Conservation (phyloP, 345 rosid genomes). For the Sonneratia alba region DNA sequence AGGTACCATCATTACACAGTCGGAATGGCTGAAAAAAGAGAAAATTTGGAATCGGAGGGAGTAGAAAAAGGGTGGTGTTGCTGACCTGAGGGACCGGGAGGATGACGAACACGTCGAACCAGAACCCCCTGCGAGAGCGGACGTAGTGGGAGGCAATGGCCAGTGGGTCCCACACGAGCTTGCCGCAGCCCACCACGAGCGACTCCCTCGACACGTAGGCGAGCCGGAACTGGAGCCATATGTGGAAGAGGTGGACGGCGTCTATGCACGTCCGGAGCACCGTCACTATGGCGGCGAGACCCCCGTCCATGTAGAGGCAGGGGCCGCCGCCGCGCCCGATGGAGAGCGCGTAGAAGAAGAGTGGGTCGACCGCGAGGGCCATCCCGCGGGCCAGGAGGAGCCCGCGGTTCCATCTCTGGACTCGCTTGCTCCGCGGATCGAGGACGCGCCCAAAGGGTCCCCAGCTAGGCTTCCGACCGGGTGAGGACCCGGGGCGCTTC, state of each 20-base stretch:
- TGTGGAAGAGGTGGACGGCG: conserved; percentile 50
- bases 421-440: conserved; percentile 69
- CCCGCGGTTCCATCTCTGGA: conserved; percentile 66
- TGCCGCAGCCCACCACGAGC: conserved; percentile 79
- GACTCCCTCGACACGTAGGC: conserved; percentile 84
- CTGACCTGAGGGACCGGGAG: conserved; percentile 92
- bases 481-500: conserved; percentile 6
- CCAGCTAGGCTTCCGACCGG: conserved; percentile 2
- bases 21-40: no score
- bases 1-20: no score
- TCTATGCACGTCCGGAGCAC: conserved; percentile 66
- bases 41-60: no score
- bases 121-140: conserved; percentile 62
- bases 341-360: conserved; percentile 77
- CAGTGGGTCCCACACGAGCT: conserved; percentile 86
- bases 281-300: conserved; percentile 58
- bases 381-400: conserved; percentile 65
- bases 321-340: conserved; percentile 47
- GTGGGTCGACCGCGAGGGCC: conserved; percentile 73
- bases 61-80: no score
- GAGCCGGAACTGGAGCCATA: conserved; percentile 70
- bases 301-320: conserved; percentile 69
- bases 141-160: conserved; percentile 61
- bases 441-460: conserved; percentile 31
- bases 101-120: conserved; percentile 79